Evolutionary conservation across 768 basidiomycete genomes (phyloP), one percentile per base, ranked within the genome.

Genomic region (Cystoderma amianthinum): DNA sequence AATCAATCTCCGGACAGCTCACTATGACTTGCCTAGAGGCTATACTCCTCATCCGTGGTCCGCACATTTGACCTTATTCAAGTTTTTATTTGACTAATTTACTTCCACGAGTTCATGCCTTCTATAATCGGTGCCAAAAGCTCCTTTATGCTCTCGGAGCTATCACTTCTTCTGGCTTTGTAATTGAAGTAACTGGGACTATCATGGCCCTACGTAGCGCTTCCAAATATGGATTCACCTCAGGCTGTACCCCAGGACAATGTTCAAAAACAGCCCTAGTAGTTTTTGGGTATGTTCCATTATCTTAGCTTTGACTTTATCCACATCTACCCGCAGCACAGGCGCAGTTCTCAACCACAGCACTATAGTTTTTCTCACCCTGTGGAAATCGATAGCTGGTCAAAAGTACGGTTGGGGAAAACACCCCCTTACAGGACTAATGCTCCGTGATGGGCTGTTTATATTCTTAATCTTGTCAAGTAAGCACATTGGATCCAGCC

Each of bases 31-130:
- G 52, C 15, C 40, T 56, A 25, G 53, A 56, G 35, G 42, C 46
- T 4, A 47, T 56, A 15, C 42, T 56, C 20, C 39, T 52, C 7
- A 24, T 54, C 9, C 44, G 55, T 43, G 49, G 55, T 52, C 34
- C 11, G 39, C 6, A 16, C 20, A n/a, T 22, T 35, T 6, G 13
- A 12, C 25, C 22, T 20, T 28, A 15, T 23, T 2, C 2, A 12
- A 38, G 20, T 46, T 30, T 19, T 30, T 18, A 17, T 4, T 13
- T 20, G 13, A 11, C 10, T 19, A 4, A 33, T 11, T 19, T 17
- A 5, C 30, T n/a, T n/a, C n/a, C n/a, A n/a, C n/a, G 15, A 55
- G 53, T 55, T 9, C 49, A 49, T 17, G 44, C 49, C 1, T 44
- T 55, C n/a, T 55, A 50, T 43, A 50, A 50, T 20, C 49, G 44